phyloP scores from a whole-genome alignment of 129 eudicot genomes.

The Chrysanthemum makinoi region DNA sequence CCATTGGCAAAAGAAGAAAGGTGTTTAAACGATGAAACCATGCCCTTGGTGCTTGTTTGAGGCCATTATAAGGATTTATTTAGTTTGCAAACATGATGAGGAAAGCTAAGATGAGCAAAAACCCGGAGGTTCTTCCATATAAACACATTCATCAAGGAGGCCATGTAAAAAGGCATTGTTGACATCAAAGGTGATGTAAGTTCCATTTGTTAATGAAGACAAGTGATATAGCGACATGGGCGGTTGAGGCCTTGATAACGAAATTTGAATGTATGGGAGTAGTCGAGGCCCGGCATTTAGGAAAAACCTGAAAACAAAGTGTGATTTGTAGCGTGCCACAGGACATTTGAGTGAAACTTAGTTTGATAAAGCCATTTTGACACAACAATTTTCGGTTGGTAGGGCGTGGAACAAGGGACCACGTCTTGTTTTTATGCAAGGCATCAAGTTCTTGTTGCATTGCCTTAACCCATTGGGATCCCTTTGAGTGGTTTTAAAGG shows the following conservation, averaged over 20 bases:
- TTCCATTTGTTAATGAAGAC: conserved; percentile 2
- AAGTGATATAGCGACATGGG: neutral
- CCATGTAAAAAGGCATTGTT: conserved; percentile 1
- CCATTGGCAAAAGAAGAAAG: neutral
- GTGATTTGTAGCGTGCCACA: conserved; percentile 2
- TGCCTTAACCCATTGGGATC: conserved; percentile 16
- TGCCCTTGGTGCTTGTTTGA: conserved; percentile 2
- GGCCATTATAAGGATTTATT: neutral
- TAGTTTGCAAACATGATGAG: conserved; percentile 9
- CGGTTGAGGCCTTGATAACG: conserved; percentile 7
- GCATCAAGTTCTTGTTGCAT: conserved; percentile 15
- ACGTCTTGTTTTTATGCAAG: conserved; percentile 17
- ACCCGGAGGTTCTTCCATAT: conserved; percentile 21
- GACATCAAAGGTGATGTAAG: conserved; percentile 4
- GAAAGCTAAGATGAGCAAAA: conserved; percentile 18
- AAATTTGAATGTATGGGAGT: conserved; percentile 19
- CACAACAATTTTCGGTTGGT: conserved; percentile 8
- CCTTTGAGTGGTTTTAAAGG: neutral
- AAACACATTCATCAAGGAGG: conserved; percentile 12
- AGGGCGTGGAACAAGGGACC: conserved; percentile 15
- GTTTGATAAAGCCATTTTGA: conserved; percentile 19
- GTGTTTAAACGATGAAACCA: neutral
- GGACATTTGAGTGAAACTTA: conserved; percentile 14
- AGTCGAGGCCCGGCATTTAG: conserved; percentile 3
- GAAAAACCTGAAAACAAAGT: conserved; percentile 16